Base-by-base conservation (phyloP, 2,329 filamentous ascomycete genomes). In the Colletotrichum salicis region DNA sequence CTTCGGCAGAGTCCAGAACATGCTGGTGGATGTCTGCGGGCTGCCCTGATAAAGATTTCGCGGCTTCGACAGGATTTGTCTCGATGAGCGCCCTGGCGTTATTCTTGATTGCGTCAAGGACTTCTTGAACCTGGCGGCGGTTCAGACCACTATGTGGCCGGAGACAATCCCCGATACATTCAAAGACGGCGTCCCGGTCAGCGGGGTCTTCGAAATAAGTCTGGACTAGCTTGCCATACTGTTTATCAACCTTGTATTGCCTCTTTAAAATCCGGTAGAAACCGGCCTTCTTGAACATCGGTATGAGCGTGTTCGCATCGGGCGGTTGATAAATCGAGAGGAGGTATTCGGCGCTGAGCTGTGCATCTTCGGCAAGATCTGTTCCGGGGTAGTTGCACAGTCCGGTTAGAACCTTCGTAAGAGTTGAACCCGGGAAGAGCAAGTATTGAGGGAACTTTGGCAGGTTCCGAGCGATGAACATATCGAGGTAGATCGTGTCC, bases 381-480 rank as follows among this genome's bases (percentile, higher is more conserved):
- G 89, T 85, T 3, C 91, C 92, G 0, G 95, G 95, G 76, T 95
- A 97, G 72, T 92, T 89, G 84, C 96, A 99, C 5, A 99, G 87
- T 2, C 95, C 93, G 48, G 90, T 86, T 31, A 99, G 86, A 11
- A 98, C 92, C 71, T 91, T 91, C 71, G 95, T 94, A 1, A 99
- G 86, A 1, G 93, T 93, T 2, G 94, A 95, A 22, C 95, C 96
- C 0, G 96, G 93, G 58, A 99, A 90, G 12, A 98, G 88, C 62
- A 99, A 91, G 78, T 98, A 98, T 79, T 98, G 96, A 1, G 95
- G 95, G 78, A 97, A 99, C 80, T 99, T 99, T 4, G 97, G 94
- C 61, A 99, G 84, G 79, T 97, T 99, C 67, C 96, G 91, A 22
- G 96, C 96, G 79, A 99, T 93, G 78, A 99, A 99, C 95, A 99